Conservation (phyloP, 768 basidiomycete species). For the Leucocoprinus birnbaumii region DNA sequence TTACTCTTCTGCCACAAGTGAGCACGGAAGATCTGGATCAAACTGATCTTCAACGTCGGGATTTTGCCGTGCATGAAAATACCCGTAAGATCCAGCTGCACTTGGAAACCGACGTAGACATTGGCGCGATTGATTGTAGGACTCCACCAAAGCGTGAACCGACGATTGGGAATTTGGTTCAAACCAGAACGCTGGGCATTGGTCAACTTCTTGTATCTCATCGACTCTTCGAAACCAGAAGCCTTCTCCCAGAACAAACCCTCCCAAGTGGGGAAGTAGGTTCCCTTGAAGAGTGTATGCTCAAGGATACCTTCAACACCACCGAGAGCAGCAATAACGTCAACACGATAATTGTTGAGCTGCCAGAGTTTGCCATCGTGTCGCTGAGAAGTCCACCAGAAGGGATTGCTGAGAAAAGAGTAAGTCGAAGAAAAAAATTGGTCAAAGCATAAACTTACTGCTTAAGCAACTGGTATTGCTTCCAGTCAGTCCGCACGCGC, state of each 20-base stretch:
- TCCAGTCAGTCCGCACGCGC: conserved; percentile 98
- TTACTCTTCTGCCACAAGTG: conserved; percentile 99
- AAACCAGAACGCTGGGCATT: conserved; percentile 98
- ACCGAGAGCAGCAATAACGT: conserved; percentile 94
- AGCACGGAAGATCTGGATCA: conserved; percentile 99
- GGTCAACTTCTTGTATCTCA: conserved; percentile 95
- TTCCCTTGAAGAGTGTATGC: conserved; percentile 96
- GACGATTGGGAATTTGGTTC: conserved; percentile 97
- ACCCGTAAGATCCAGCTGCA: conserved; percentile 96
- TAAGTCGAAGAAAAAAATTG: conserved; percentile 3
- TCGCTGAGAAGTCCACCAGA: conserved; percentile 99
- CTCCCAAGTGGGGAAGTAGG: conserved; percentile 98
- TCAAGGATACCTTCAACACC: conserved; percentile 97
- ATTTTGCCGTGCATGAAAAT: conserved; percentile 99
- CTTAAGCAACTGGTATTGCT: conserved; percentile 95
- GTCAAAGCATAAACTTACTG: conserved; percentile 65
- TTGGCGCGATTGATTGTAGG: conserved; percentile 99
- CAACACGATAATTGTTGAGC: conserved; percentile 96
- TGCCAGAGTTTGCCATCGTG: conserved; percentile 98
- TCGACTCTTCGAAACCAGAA: conserved; percentile 94
- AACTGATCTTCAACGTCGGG: conserved; percentile 95
- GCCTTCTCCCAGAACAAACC: conserved; percentile 99
- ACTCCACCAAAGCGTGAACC: conserved; percentile 99
- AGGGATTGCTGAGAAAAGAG: conserved; percentile 69
- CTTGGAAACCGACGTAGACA: conserved; percentile 99